phyloP scores from a whole-genome alignment of 1,139 yeast species.

The Candida albicans region DNA sequence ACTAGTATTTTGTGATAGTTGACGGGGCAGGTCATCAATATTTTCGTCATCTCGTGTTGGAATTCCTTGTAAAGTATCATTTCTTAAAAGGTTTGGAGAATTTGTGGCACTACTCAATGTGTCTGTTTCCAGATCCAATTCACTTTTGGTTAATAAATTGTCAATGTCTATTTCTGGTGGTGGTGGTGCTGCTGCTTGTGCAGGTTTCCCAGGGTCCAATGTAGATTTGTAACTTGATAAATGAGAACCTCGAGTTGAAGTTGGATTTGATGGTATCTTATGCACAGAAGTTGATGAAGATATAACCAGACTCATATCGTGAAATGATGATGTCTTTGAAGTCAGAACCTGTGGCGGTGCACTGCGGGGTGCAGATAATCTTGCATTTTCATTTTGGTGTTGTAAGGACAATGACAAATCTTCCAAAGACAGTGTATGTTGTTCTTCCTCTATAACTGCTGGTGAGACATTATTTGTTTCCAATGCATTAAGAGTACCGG shows the following conservation, averaged over 20 bases:
- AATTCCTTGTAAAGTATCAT: slow-evolving; percentile 31
- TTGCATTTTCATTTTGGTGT: slow-evolving; percentile 1
- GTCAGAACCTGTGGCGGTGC: slow-evolving; percentile 1
- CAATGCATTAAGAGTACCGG: slow-evolving; percentile 1
- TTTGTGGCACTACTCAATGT: slow-evolving; percentile 9
- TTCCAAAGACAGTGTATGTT: not conserved
- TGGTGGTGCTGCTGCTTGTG: slow-evolving; percentile 5
- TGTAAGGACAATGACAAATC: not conserved
- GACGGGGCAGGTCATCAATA: slow-evolving; percentile 5
- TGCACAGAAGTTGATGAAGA: slow-evolving; percentile 1
- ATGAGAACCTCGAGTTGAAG: slow-evolving; percentile 11
- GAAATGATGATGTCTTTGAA: slow-evolving; percentile 2
- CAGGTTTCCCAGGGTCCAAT: slow-evolving; percentile 46
- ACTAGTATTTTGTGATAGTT: slow-evolving; percentile 1
- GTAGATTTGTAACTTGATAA: slow-evolving; percentile 22
- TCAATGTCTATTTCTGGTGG: slow-evolving; percentile 14
- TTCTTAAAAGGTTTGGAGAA: slow-evolving; percentile 20
- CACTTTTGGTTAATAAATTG: slow-evolving; percentile 15
- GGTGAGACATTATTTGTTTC: slow-evolving; percentile 4
- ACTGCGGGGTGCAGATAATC: not conserved
- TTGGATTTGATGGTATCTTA: slow-evolving; percentile 8
- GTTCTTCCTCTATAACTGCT: slow-evolving; percentile 6
- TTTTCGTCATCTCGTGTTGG: slow-evolving; percentile 39
- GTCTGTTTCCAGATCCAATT: slow-evolving; percentile 15
- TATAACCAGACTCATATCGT: slow-evolving; percentile 2